Evolutionary conservation across 1,139 yeast genomes (phyloP).

Genomic region (Zygosaccharomyces sapae): DNA sequence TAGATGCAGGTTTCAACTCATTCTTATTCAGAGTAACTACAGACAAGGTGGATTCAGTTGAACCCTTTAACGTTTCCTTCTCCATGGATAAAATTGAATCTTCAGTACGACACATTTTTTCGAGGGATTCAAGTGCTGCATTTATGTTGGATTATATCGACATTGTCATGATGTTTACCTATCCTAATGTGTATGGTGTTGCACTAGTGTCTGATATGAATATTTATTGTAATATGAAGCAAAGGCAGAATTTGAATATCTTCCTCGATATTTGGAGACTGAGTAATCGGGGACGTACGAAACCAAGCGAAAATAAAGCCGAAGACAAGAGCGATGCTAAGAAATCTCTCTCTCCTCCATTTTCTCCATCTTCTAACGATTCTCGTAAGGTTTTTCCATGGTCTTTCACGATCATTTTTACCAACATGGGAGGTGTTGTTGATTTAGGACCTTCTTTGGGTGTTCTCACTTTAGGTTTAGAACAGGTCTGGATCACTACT

Average conservation of each 20-base stretch:
- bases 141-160: constrained; percentile 51
- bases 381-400: constrained; percentile 52
- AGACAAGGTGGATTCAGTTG: constrained; percentile 42
- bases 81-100: constrained; percentile 55
- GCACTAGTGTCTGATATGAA: constrained; percentile 54
- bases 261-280: constrained; percentile 87
- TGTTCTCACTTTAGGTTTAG: constrained; percentile 49
- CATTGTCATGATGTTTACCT: constrained; percentile 41
- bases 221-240: constrained; percentile 72
- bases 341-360: constrained; percentile 6
- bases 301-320: constrained; percentile 10
- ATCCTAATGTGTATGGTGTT: constrained; percentile 47
- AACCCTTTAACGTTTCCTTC: constrained; percentile 44
- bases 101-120: constrained; percentile 82
- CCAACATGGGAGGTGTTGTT: constrained; percentile 51
- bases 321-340: constrained; percentile 12
- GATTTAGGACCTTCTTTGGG: constrained; percentile 88
- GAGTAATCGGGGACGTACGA: constrained; percentile 18
- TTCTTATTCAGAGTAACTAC: constrained; percentile 58
- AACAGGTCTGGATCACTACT: constrained; percentile 65
- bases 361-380: constrained; percentile 7
- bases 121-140: constrained; percentile 83
- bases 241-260: constrained; percentile 77
- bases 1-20: constrained; percentile 69
- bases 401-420: constrained; percentile 57